Percentiles rank a stretch among this genome's conserved stretches.
Conservation (phyloP, 2,329 filamentous ascomycete species). For the Fusarium acutatum region DNA sequence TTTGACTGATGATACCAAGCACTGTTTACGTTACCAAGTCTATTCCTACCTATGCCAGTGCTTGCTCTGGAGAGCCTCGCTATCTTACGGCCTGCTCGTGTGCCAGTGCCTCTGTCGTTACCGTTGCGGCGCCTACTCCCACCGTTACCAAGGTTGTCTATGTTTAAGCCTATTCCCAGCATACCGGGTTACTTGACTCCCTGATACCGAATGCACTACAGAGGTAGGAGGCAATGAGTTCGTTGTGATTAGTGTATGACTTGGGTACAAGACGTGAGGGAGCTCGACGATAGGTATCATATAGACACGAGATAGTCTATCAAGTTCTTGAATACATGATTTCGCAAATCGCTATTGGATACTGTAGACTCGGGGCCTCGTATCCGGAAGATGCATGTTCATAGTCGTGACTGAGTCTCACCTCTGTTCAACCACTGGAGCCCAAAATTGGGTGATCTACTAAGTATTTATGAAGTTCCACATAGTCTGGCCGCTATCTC, state of each 20-base stretch:
- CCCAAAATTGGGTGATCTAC: neutral
- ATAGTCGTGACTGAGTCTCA: neutral
- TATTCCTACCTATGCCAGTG: slow-evolving; percentile 32
- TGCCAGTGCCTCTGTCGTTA: slow-evolving; percentile 18
- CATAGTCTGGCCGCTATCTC: neutral
- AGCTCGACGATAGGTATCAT: neutral
- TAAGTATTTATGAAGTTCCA: neutral
- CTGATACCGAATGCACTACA: neutral
- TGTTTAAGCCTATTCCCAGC: neutral
- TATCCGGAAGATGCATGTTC: neutral
- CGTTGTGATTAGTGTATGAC: neutral
- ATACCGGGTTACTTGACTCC: neutral
- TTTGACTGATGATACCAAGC: neutral
- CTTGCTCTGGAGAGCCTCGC: slow-evolving; percentile 30
- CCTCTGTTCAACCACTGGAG: neutral
- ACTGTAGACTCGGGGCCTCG: neutral
- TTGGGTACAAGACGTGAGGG: neutral
- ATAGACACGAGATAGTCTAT: neutral
- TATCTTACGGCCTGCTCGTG: slow-evolving; percentile 36
- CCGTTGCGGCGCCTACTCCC: slow-evolving; percentile 24
- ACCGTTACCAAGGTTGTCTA: slow-evolving; percentile 29
- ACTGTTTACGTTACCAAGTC: slow-evolving; percentile 33
- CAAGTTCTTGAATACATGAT: neutral
- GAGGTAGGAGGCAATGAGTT: no score
- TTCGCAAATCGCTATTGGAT: neutral